These are phyloP conservation scores for Panellus pusillus DNA, from an alignment of 768 basidiomycete species.

Conservation along the genomic window DNA sequence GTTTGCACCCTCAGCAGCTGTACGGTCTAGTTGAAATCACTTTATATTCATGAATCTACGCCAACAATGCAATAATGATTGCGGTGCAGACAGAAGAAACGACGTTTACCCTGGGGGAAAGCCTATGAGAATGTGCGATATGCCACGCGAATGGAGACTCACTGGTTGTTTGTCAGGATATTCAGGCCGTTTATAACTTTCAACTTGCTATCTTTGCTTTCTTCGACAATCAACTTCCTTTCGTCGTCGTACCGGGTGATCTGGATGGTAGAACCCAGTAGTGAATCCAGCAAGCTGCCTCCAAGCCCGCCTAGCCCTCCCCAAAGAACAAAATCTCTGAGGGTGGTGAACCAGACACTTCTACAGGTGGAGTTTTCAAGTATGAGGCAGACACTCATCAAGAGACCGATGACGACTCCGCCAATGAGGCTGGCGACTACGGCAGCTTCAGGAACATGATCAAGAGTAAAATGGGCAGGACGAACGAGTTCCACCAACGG, in stretches of 20 bases:
- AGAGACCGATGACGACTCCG: conserved; percentile 68
- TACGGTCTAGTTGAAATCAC: too few relatives aligned
- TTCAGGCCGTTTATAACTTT: conserved; percentile 64
- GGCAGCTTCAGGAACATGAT: too few relatives aligned
- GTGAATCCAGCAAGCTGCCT: conserved; percentile 80
- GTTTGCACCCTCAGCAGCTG: background rate
- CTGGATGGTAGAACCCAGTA: conserved; percentile 88
- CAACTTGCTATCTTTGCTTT: conserved; percentile 34
- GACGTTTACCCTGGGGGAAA: conserved; percentile 37
- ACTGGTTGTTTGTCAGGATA: conserved; percentile 79
- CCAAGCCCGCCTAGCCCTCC: conserved; percentile 75
- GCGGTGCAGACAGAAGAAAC: conserved; percentile 19
- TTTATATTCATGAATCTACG: background rate
- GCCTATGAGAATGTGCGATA: too few relatives aligned
- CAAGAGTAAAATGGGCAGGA: too few relatives aligned
- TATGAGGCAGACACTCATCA: conserved; percentile 55
- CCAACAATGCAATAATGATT: conserved; percentile 7
- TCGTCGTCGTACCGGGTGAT: conserved; percentile 68
- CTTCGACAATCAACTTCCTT: conserved; percentile 64
- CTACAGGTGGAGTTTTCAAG: conserved; percentile 64
- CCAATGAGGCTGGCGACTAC: conserved; percentile 64
- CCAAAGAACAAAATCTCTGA: conserved; percentile 50
- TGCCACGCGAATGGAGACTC: too few relatives aligned
- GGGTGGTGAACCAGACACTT: conserved; percentile 34
- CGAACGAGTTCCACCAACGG: conserved; percentile 59